These are phyloP conservation scores for Aspergillus sp. DNA, from an alignment of 2,329 filamentous ascomycete genomes.

Conservation along the genomic window DNA sequence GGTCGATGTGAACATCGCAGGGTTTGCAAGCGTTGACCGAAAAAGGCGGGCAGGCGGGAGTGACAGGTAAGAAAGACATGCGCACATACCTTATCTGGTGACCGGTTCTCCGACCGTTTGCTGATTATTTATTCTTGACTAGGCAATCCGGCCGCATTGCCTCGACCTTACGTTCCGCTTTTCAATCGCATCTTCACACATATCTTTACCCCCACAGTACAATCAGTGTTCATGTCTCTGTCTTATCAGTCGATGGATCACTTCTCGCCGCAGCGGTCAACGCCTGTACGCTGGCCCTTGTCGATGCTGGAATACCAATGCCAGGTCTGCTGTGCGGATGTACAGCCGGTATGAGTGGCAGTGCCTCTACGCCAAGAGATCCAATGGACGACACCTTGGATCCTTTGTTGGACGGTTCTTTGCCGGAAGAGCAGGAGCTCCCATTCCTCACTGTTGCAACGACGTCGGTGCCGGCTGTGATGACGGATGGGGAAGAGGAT, in stretches of 20 bases:
- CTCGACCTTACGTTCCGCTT: conserved; percentile 73
- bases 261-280: conserved; percentile 89
- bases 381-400: conserved; percentile 44
- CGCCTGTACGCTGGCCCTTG: conserved; percentile 83
- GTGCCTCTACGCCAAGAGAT: conserved; percentile 42
- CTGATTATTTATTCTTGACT: conserved; percentile 4
- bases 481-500: conserved; percentile 51
- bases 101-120: not conserved
- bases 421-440: conserved; percentile 66
- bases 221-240: conserved; percentile 79
- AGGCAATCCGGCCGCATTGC: conserved; percentile 66
- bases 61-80: conserved; percentile 66
- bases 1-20: conserved; percentile 81
- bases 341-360: conserved; percentile 70
- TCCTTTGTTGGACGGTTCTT: conserved; percentile 45
- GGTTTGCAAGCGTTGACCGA: conserved; percentile 83
- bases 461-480: conserved; percentile 37
- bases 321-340: conserved; percentile 85
- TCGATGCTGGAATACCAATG: conserved; percentile 96
- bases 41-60: conserved; percentile 68
- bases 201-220: conserved; percentile 86
- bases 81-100: not conserved
- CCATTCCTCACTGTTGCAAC: conserved; percentile 87
- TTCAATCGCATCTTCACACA: conserved; percentile 75
- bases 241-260: conserved; percentile 86